phyloP scores from a whole-genome alignment of 768 basidiomycete species.

The Exidia glandulosa region DNA sequence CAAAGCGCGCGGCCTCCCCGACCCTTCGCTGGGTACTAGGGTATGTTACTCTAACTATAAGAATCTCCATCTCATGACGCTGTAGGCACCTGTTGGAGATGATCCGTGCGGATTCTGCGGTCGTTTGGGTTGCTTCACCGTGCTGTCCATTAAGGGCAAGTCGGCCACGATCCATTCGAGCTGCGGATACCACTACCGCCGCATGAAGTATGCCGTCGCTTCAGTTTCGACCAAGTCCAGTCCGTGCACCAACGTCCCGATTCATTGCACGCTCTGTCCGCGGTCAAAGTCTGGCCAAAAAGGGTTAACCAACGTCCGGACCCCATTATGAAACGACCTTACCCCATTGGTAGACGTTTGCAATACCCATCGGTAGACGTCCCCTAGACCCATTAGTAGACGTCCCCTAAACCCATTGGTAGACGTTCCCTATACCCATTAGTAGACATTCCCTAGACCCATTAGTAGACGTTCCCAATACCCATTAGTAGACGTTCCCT shows the following conservation, averaged over 20 bases:
- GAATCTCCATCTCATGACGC: neutral
- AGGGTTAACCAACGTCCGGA: too few species aligned
- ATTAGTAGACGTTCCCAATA: too few species aligned
- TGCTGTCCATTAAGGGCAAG: neutral
- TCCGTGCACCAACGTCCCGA: neutral
- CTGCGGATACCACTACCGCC: neutral
- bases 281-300: too few species aligned
- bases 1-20: neutral
- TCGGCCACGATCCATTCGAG: neutral
- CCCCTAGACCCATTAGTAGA: too few species aligned
- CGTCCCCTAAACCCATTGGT: too few species aligned
- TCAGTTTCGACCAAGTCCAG: neutral
- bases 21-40: neutral
- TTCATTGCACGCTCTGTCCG: neutral
- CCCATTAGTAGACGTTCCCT: too few species aligned
- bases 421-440: too few species aligned
- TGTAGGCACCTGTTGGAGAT: neutral
- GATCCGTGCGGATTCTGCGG: neutral
- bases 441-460: too few species aligned
- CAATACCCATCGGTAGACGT: too few species aligned
- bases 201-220: neutral
- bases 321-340: too few species aligned
- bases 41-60: neutral
- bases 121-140: neutral
- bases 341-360: too few species aligned